Evolutionary conservation across 805 yeast species (phyloP), one percentile per base, ranked within the genome.

Genomic region (Yamadazyma akitaensis): DNA sequence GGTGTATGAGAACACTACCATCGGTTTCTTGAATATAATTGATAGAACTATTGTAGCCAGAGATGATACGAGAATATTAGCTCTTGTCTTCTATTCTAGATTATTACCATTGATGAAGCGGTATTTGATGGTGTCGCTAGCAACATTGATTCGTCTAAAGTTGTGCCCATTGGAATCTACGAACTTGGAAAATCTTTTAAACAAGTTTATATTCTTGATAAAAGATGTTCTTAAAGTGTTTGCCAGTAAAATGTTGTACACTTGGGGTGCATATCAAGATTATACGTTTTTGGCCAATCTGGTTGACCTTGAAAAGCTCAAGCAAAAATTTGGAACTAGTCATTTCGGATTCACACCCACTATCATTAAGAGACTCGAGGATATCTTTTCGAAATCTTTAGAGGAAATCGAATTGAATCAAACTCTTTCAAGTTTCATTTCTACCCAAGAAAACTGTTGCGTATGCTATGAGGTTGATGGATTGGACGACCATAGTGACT

Each of bases 101-200:
- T 25, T 38, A 8, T 14, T 38, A n/a, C 41, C 41, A n/a, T 16
- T 38, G 21, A 38, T 38, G 41, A 31, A 38, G 25, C 16, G 21
- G n/a, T 38, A 25, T 17, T 25, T 38, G 11, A 26, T 38, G 41
- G 16, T 38, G 11, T 24, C 41, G 5, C 13, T 26, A 4, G 32
- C 30, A 2, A 26, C 41, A 10, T 31, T 38, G 8, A 38, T 38
- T 19, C 12, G 33, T 7, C 14, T 38, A 14, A 25, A 26, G 17
- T 26, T 38, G 33, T n/a, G 24, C 13, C 41, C 41, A 8, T 26
- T 38, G 10, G 41, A 38, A 12, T 19, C 41, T 14, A n/a, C 18
- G n/a, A 38, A 38, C 21, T 17, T 38, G 19, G 17, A 38, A 16
- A 26, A 26, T 5, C 41, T 38, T 16, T 26, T 38, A 14, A 25